Evolutionary conservation across 768 basidiomycete genomes (phyloP), one percentile per base, ranked within the genome.

Genomic region (Symmetrospora coprosmae): DNA sequence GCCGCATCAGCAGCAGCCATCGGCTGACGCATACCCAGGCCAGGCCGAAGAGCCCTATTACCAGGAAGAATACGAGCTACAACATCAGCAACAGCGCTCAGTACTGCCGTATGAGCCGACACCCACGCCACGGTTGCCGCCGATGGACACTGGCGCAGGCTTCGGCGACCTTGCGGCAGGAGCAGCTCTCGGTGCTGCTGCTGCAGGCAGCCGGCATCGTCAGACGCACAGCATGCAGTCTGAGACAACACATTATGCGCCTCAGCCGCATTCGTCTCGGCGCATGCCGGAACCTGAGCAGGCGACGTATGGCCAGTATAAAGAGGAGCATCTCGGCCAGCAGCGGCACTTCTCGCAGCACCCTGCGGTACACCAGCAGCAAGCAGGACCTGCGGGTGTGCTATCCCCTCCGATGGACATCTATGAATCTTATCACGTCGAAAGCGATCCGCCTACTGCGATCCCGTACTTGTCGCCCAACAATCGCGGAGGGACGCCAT

Each of bases 211-310:
- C n/a, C n/a, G n/a, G n/a, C n/a, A n/a, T n/a, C n/a, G n/a, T n/a
- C n/a, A n/a, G n/a, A n/a, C n/a, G n/a, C n/a, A n/a, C n/a, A n/a
- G n/a, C n/a, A n/a, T n/a, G n/a, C n/a, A n/a, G n/a, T n/a, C n/a
- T n/a, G n/a, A n/a, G n/a, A n/a, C n/a, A n/a, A 21, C 21, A 7
- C 21, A 55, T 41, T 39, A 55, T 41, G 52, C 34, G 3, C 52
- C 8, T 39, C 34, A 55, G 39, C 38, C 52, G n/a, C n/a, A 13
- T 55, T 55, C 23, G 37, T 41, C 6, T 55, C 52, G 13, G 40
- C 40, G 52, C 40, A 55, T 30, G 39, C 37, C 19, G 37, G 7
- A 4, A 16, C 49, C 19, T 13, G 4, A 14, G 49, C 28, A 7
- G 17, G 21, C 4, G 49, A 19, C 5, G 31, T 21, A 5, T 7